Evolutionary conservation across 192 early-diverging fungal genomes (phyloP).

Genomic region (Podila verticillata): DNA sequence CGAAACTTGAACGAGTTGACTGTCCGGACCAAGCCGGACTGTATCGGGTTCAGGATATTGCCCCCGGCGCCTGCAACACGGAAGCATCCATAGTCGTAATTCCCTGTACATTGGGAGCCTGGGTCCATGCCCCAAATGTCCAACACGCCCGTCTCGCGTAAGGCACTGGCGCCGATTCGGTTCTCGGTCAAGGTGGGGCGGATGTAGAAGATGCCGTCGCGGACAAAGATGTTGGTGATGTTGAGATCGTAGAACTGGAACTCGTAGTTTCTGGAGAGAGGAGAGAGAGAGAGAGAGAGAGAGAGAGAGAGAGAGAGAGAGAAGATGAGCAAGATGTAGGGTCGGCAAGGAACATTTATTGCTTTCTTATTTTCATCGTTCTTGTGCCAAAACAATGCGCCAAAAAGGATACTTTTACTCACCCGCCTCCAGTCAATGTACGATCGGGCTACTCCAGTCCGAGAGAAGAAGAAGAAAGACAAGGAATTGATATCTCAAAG

Average conservation of each 20-base stretch:
- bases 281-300: no score
- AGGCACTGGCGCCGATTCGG: slow-evolving; percentile 54
- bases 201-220: slow-evolving; percentile 67
- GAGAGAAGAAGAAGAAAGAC: neutral
- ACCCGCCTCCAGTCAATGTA: slow-evolving; percentile 38
- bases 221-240: slow-evolving; percentile 66
- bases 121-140: slow-evolving; percentile 50
- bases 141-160: slow-evolving; percentile 50
- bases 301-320: no score
- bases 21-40: slow-evolving; percentile 61
- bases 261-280: slow-evolving; percentile 20
- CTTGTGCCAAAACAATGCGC: neutral
- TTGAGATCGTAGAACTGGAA: slow-evolving; percentile 55
- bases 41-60: slow-evolving; percentile 69
- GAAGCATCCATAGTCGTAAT: slow-evolving; percentile 55
- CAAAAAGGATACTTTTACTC: slow-evolving; percentile 1
- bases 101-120: slow-evolving; percentile 35
- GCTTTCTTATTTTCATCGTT: no score
- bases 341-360: no score
- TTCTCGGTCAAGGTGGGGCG: slow-evolving; percentile 67
- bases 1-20: slow-evolving; percentile 56
- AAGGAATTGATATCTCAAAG: no score
- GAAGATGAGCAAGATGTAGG: no score
- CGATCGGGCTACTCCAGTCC: slow-evolving; percentile 26
- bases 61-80: slow-evolving; percentile 54